Evolutionary conservation across 1,284 basidiomycete species (phyloP).

Genomic region (Moesziomyces sp.): DNA sequence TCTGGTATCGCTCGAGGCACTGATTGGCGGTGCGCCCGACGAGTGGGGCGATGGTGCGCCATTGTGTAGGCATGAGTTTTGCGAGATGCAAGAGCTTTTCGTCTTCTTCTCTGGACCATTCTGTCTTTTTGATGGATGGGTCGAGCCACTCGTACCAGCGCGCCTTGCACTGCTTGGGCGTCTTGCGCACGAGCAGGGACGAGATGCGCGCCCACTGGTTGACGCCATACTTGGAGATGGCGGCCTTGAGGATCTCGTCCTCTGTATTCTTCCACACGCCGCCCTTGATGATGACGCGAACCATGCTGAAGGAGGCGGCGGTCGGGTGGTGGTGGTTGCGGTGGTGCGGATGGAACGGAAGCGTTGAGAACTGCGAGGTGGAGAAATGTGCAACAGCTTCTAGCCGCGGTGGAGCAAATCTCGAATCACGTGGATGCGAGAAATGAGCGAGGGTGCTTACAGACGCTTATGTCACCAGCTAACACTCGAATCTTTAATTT

Average conservation of each 20-base stretch:
- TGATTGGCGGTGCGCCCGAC: constrained; percentile 99
- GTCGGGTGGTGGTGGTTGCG: too few species aligned
- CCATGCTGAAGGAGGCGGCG: constrained; percentile 36
- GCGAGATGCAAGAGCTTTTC: constrained; percentile 98
- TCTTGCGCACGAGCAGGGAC: constrained; percentile 95
- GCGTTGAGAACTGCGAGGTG: too few species aligned
- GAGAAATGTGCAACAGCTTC: too few species aligned
- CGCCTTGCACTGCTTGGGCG: constrained; percentile 99
- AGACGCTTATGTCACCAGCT: constrained; percentile 4
- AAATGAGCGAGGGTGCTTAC: too few species aligned
- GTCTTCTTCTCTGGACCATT: constrained; percentile 85
- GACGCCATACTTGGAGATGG: constrained; percentile 67
- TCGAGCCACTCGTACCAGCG: constrained; percentile 99
- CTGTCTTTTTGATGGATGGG: constrained; percentile 99
- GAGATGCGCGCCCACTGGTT: constrained; percentile 91
- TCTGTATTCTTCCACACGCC: constrained; percentile 68
- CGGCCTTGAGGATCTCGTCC: constrained; percentile 67
- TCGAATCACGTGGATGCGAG: too few species aligned
- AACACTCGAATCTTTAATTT: not conserved
- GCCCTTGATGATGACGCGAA: constrained; percentile 66
- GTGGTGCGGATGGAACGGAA: too few species aligned
- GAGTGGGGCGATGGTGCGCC: constrained; percentile 98
- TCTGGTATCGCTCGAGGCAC: constrained; percentile 97
- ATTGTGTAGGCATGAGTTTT: constrained; percentile 99
- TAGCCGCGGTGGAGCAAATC: too few species aligned